These are phyloP conservation scores for Rhizoclosmatium sp. DNA, from an alignment of 192 early-diverging fungal species.

Conservation along the genomic window DNA sequence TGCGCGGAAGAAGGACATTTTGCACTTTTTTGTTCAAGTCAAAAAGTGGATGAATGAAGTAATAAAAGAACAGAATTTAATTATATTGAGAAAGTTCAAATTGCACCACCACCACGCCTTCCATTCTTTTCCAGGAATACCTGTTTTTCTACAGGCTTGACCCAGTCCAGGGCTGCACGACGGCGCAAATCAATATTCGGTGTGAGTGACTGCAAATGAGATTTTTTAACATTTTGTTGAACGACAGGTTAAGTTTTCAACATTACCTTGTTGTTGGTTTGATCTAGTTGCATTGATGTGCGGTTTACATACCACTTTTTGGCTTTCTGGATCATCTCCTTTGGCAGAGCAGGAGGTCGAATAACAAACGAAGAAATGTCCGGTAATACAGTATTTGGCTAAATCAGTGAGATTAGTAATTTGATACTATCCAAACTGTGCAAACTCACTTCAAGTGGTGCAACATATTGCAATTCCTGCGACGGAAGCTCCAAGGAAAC, in stretches of 20 bases:
- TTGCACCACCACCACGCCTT: not conserved
- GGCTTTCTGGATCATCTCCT: conserved; percentile 48
- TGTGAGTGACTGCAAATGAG: not conserved
- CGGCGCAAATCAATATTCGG: conserved; percentile 30
- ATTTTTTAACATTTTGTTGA: too few species aligned
- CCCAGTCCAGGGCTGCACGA: conserved; percentile 50
- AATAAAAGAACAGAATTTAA: not conserved
- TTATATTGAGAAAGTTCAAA: not conserved
- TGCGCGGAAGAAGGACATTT: not conserved
- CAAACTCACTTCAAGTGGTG: conserved; percentile 47
- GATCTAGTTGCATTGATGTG: conserved; percentile 62
- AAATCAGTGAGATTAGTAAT: not conserved
- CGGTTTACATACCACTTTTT: conserved; percentile 69
- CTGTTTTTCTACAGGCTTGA: conserved; percentile 56
- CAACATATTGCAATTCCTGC: conserved; percentile 46
- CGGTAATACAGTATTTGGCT: conserved; percentile 49
- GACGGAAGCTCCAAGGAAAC: conserved; percentile 49
- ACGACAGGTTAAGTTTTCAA: not conserved
- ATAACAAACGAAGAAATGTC: conserved; percentile 54
- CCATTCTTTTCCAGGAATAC: conserved; percentile 49
- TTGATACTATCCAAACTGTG: not conserved
- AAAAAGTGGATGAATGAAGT: not conserved
- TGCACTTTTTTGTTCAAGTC: conserved; percentile 1
- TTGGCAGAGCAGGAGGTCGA: conserved; percentile 61
- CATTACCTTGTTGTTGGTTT: conserved; percentile 29